These are phyloP conservation scores for Candida gigantensis DNA, from an alignment of 1,139 yeast genomes.

Conservation along the genomic window DNA sequence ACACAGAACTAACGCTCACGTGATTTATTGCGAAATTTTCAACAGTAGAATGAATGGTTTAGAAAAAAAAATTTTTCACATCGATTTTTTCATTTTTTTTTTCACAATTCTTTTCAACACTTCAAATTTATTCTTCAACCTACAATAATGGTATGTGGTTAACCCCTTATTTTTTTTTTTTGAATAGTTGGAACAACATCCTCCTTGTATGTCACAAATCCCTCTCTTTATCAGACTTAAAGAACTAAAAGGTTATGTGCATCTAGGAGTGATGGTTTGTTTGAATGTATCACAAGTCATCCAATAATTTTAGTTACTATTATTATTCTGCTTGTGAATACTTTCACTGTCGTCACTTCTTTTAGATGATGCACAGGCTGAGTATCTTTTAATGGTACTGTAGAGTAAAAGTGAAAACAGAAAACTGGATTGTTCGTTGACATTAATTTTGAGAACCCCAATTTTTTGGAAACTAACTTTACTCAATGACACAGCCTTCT, in stretches of 20 bases:
- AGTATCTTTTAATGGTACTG: slow-evolving; percentile 43
- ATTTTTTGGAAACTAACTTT: slow-evolving; percentile 22
- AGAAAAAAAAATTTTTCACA: slow-evolving; percentile 1
- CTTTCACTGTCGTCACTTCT: slow-evolving; percentile 29
- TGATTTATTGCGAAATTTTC: too few species aligned
- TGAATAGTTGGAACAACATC: slow-evolving; percentile 27
- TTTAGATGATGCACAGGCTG: slow-evolving; percentile 45
- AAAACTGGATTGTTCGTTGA: slow-evolving; percentile 28
- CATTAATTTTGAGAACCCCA: slow-evolving; percentile 27
- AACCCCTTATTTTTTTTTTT: slow-evolving; percentile 9
- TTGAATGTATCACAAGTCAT: background rate
- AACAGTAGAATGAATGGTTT: too few species aligned
- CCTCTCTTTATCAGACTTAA: slow-evolving; percentile 14
- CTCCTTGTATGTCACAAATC: slow-evolving; percentile 21
- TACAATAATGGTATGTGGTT: slow-evolving; percentile 30
- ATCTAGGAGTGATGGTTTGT: slow-evolving; percentile 35
- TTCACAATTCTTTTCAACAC: background rate
- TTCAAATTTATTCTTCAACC: background rate
- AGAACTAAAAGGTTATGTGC: slow-evolving; percentile 29
- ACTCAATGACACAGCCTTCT: slow-evolving; percentile 73
- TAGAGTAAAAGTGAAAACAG: slow-evolving; percentile 28
- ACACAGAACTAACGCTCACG: too few species aligned
- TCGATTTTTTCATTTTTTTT: slow-evolving; percentile 1
- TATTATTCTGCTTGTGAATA: slow-evolving; percentile 1
- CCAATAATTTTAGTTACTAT: background rate